A percentile compares a stretch with the other conserved stretches of the same genome.
phyloP scores from a whole-genome alignment of 1,139 yeast species.

The Sporopachydermia cereana region DNA sequence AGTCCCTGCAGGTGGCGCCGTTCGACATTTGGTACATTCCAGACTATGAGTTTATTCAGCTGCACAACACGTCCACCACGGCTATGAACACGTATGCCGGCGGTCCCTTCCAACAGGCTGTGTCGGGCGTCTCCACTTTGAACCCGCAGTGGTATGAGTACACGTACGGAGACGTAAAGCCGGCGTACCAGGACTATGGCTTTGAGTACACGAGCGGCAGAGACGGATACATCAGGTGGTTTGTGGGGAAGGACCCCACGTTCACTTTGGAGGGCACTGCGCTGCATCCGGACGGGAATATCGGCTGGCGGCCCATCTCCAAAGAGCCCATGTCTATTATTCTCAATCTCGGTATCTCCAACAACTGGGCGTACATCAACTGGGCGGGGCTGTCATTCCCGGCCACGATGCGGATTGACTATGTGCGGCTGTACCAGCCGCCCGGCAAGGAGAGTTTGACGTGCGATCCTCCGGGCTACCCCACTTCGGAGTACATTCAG shows the following conservation, averaged over 20 bases:
- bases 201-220: slow-evolving; percentile 57
- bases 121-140: slow-evolving; percentile 60
- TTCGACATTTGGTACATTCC: slow-evolving; percentile 80
- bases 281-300: slow-evolving; percentile 72
- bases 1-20: slow-evolving; percentile 76
- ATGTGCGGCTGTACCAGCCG: slow-evolving; percentile 74
- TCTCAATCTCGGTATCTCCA: slow-evolving; percentile 69
- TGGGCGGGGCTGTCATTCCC: slow-evolving; percentile 68
- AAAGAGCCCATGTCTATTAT: slow-evolving; percentile 82
- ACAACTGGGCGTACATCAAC: slow-evolving; percentile 74
- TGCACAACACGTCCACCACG: slow-evolving; percentile 50
- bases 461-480: slow-evolving; percentile 67
- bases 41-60: slow-evolving; percentile 57
- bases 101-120: slow-evolving; percentile 79
- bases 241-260: slow-evolving; percentile 58
- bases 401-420: slow-evolving; percentile 53
- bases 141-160: slow-evolving; percentile 67
- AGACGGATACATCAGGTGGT: slow-evolving; percentile 74
- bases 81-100: slow-evolving; percentile 70
- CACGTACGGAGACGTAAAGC: slow-evolving; percentile 25
- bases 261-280: slow-evolving; percentile 50
- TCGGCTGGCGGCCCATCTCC: slow-evolving; percentile 61
- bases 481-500: slow-evolving; percentile 64
- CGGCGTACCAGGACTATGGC: slow-evolving; percentile 56
- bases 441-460: slow-evolving; percentile 34